Evolutionary conservation across 345 rosid species (phyloP).

Genomic region (Salix viminalis): DNA sequence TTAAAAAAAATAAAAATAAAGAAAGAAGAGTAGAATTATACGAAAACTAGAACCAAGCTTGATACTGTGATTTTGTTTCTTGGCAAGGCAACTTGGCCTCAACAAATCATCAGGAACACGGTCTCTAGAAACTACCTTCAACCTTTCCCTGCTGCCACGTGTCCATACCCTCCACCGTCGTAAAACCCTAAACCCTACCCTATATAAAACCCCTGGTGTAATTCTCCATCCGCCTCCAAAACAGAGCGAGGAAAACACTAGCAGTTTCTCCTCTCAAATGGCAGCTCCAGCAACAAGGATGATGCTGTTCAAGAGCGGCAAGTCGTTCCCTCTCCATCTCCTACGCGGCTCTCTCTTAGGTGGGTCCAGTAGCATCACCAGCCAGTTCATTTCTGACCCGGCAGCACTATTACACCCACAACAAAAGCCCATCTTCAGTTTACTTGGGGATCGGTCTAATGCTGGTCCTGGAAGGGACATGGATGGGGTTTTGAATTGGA

Average conservation of each 20-base stretch:
- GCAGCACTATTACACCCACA: neutral
- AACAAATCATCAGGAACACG: neutral
- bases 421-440: neutral
- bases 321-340: slow-evolving; percentile 4
- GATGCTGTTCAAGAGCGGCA: slow-evolving; percentile 8
- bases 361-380: neutral
- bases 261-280: neutral
- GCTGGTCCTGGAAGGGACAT: neutral
- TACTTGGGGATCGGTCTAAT: neutral
- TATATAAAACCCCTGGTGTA: neutral
- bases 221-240: neutral
- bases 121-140: neutral
- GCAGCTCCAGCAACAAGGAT: neutral
- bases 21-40: no score
- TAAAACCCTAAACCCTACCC: neutral
- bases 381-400: neutral
- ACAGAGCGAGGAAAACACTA: neutral
- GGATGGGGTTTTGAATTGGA: neutral
- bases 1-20: rapidly evolving
- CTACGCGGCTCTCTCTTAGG: slow-evolving; percentile 4
- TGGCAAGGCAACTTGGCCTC: neutral
- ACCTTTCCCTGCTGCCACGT: neutral
- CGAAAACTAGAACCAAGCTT: no score
- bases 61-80: no score
- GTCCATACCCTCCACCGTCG: neutral